A percentile compares a stretch with the other conserved stretches of the same genome.
phyloP scores from a whole-genome alignment of 495 filamentous ascomycete species.

The Penicilliopsis zonata region DNA sequence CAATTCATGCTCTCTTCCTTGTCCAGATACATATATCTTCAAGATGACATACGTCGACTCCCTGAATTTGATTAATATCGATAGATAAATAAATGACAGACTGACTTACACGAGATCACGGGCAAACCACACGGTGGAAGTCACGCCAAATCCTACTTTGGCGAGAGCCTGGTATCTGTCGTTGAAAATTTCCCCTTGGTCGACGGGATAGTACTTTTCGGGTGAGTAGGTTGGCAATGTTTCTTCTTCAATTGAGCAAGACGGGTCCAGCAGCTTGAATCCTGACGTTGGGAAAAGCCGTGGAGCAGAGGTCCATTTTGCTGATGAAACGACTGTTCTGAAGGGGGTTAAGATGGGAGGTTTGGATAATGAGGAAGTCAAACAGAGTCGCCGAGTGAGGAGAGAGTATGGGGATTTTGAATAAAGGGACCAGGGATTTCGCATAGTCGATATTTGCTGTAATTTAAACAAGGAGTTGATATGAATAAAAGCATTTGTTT shows the following conservation, averaged over 20 bases:
- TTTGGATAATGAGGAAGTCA: too few relatives aligned
- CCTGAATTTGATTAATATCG: conserved; percentile 1
- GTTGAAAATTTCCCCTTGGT: conserved; percentile 26
- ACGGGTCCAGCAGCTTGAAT: conserved; percentile 4
- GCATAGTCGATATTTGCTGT: too few relatives aligned
- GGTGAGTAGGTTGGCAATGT: conserved; percentile 24
- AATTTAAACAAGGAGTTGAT: too few relatives aligned
- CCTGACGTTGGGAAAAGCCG: background rate
- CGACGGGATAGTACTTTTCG: conserved; percentile 27
- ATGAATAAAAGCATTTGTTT: too few relatives aligned
- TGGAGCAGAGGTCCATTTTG: background rate
- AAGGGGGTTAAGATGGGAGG: too few relatives aligned
- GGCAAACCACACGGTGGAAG: conserved; percentile 38
- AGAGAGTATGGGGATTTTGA: too few relatives aligned
- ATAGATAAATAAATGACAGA: background rate
- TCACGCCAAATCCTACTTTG: conserved; percentile 37
- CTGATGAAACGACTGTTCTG: background rate
- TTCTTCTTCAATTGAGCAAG: conserved; percentile 23
- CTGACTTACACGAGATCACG: conserved; percentile 21
- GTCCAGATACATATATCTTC: conserved; percentile 8
- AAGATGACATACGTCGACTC: conserved; percentile 10
- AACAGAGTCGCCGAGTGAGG: too few relatives aligned
- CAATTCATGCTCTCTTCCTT: conserved; percentile 7
- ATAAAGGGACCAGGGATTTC: too few relatives aligned
- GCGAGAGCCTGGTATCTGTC: conserved; percentile 29